Conservation (phyloP, 2,329 filamentous ascomycete species). For the Orbilia brochopaga region DNA sequence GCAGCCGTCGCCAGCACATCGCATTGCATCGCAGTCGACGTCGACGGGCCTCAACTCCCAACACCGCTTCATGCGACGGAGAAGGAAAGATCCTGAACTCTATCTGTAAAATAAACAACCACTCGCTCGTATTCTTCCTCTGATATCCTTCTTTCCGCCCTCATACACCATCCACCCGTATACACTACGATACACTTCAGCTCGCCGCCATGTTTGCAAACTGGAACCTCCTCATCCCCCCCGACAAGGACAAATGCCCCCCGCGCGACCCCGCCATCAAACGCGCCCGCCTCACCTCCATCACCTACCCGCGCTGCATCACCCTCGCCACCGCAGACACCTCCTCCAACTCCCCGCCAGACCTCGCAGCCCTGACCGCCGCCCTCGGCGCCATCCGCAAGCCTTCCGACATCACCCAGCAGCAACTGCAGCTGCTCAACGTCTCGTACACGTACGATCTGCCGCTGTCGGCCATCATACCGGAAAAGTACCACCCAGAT, state of each 20-base stretch:
- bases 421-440: slow-evolving; percentile 35
- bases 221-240: slow-evolving; percentile 44
- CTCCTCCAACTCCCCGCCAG: slow-evolving; percentile 5
- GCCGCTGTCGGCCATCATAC: slow-evolving; percentile 28
- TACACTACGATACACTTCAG: too few species aligned
- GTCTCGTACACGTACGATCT: slow-evolving; percentile 42
- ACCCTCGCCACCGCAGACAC: slow-evolving; percentile 12
- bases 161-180: too few species aligned
- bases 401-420: slow-evolving; percentile 19
- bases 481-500: slow-evolving; percentile 40
- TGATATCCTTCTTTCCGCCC: too few species aligned
- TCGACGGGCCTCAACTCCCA: too few species aligned
- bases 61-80: too few species aligned
- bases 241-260: slow-evolving; percentile 34
- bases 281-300: slow-evolving; percentile 29
- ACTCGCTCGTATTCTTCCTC: too few species aligned
- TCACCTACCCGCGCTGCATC: slow-evolving; percentile 39
- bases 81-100: too few species aligned
- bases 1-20: too few species aligned
- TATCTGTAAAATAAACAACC: too few species aligned
- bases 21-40: too few species aligned
- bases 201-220: slow-evolving; percentile 32
- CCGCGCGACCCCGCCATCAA: slow-evolving; percentile 31
- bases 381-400: slow-evolving; percentile 39
- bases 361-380: slow-evolving; percentile 15